These are phyloP conservation scores for Ostreobium quekettii DNA, from an alignment of 139 green algal genomes.

Conservation along the genomic window DNA sequence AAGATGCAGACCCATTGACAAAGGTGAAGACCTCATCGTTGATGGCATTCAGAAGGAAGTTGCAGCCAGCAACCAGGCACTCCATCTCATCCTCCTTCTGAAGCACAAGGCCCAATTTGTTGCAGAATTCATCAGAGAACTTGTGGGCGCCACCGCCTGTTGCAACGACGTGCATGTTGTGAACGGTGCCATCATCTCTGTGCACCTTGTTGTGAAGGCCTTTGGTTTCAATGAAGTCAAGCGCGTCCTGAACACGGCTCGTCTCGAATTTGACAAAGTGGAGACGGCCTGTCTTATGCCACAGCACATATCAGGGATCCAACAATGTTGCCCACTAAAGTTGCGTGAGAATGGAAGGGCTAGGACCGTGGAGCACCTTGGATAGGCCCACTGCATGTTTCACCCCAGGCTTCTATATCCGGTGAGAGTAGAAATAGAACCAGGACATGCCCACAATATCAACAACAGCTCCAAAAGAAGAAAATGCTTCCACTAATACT, in stretches of 20 bases:
- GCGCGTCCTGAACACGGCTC: slow-evolving; percentile 62
- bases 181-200: slow-evolving; percentile 23
- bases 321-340: no score
- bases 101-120: slow-evolving; percentile 80
- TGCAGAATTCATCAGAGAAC: slow-evolving; percentile 76
- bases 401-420: no score
- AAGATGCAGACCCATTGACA: slow-evolving; percentile 48
- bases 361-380: no score
- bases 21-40: slow-evolving; percentile 91
- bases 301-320: no score
- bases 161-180: slow-evolving; percentile 42
- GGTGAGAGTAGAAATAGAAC: no score
- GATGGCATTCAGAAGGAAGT: slow-evolving; percentile 93
- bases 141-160: slow-evolving; percentile 66
- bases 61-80: slow-evolving; percentile 75
- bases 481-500: no score
- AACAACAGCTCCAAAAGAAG: no score
- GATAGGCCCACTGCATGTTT: no score
- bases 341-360: no score
- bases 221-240: slow-evolving; percentile 94
- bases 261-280: slow-evolving; percentile 99
- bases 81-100: slow-evolving; percentile 63
- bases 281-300: slow-evolving; percentile 40
- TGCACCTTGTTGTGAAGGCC: slow-evolving; percentile 69
- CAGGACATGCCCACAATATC: no score